A percentile compares a stretch with the other conserved stretches of the same genome.
Evolutionary conservation across 805 yeast species (phyloP).

Genomic region (Wickerhamomyces pijperi): DNA sequence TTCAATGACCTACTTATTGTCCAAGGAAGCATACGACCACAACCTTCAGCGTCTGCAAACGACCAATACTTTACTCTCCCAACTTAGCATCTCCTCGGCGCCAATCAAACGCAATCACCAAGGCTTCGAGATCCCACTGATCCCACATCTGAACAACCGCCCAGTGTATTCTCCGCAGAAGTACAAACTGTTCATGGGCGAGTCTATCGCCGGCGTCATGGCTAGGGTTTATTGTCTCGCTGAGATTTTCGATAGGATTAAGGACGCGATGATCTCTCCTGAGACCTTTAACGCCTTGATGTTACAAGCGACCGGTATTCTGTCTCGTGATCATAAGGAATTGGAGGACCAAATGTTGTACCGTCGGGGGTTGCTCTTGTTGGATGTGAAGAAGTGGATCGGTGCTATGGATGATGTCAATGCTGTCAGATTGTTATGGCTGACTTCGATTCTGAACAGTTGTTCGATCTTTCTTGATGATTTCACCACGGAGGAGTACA

Average conservation of each 20-base stretch:
- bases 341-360: slow-evolving; percentile 5
- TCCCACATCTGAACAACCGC: slow-evolving; percentile 5
- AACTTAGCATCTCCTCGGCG: background rate
- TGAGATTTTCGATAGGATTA: slow-evolving; percentile 3
- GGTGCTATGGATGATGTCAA: slow-evolving; percentile 9
- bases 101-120: background rate
- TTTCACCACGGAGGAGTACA: slow-evolving; percentile 8
- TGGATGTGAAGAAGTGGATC: slow-evolving; percentile 3
- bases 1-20: background rate
- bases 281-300: slow-evolving; percentile 7
- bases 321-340: slow-evolving; percentile 3
- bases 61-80: no score
- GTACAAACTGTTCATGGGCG: slow-evolving; percentile 11
- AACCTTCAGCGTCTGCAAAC: background rate
- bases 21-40: background rate
- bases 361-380: slow-evolving; percentile 11
- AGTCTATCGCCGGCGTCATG: slow-evolving; percentile 8
- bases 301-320: slow-evolving; percentile 9
- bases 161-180: slow-evolving; percentile 5
- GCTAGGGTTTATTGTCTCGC: slow-evolving; percentile 7
- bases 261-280: background rate
- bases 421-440: slow-evolving; percentile 3
- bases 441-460: slow-evolving; percentile 5
- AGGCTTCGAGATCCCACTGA: slow-evolving; percentile 4
- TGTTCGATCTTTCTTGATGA: slow-evolving; percentile 6